phyloP scores from a whole-genome alignment of 1,139 yeast species.

The Eremothecium gossypii region DNA sequence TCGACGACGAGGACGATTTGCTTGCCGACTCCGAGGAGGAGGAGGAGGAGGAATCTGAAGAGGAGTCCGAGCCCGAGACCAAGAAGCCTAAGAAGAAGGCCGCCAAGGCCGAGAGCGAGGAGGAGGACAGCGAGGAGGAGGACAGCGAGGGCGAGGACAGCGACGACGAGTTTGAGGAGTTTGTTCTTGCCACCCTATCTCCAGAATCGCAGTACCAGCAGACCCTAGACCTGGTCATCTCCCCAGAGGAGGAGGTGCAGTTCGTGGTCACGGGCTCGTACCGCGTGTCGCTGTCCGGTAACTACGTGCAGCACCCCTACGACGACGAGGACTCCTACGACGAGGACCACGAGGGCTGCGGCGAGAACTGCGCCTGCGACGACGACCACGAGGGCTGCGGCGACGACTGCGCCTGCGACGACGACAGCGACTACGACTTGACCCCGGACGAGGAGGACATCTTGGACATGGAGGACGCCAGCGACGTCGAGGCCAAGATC shows the following conservation, averaged over 20 bases:
- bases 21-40: constrained; percentile 48
- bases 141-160: constrained; percentile 32
- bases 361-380: too few relatives aligned
- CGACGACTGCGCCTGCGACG: constrained; percentile 41
- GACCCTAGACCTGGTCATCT: constrained; percentile 77
- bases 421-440: constrained; percentile 71
- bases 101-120: constrained; percentile 27
- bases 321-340: constrained; percentile 25
- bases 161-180: constrained; percentile 66
- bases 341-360: constrained; percentile 53
- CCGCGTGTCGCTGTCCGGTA: constrained; percentile 87
- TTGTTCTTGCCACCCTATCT: constrained; percentile 78
- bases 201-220: constrained; percentile 84
- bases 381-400: constrained; percentile 28
- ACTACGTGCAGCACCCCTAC: constrained; percentile 90
- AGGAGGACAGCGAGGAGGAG: constrained; percentile 29
- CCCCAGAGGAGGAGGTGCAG: constrained; percentile 88
- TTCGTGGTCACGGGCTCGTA: constrained; percentile 95
- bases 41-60: constrained; percentile 42
- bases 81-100: constrained; percentile 24
- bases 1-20: constrained; percentile 41
- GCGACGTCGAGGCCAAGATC: constrained; percentile 39
- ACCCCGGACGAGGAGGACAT: constrained; percentile 82
- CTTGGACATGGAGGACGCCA: constrained; percentile 59
- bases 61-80: constrained; percentile 33